Conservation (phyloP, 257 asterid genomes). For the Nicotiana noctiflora region DNA sequence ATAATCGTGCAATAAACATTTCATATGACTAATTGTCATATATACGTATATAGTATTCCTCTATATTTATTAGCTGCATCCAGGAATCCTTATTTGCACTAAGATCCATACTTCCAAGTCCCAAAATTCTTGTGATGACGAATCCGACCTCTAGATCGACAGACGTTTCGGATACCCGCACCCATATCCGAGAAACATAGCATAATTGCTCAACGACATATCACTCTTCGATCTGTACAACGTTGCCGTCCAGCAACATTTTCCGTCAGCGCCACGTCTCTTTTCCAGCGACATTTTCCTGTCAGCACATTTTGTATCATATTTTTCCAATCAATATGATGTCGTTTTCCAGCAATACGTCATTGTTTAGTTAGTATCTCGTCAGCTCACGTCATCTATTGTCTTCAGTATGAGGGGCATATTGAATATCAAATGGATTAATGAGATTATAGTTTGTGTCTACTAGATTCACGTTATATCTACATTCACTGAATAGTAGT, state of each 20-base stretch:
- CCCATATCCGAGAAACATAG: too few relatives aligned
- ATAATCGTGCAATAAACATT: too few relatives aligned
- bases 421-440: not conserved
- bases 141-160: too few relatives aligned
- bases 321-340: not conserved
- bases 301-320: not conserved
- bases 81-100: too few relatives aligned
- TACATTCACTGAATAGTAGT: not conserved
- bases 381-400: not conserved
- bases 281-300: not conserved
- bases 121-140: too few relatives aligned
- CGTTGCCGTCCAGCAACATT: not conserved
- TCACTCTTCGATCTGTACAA: not conserved
- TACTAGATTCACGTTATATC: not conserved
- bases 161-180: too few relatives aligned
- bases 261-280: not conserved
- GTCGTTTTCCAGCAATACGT: not conserved
- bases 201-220: not conserved
- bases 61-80: too few relatives aligned
- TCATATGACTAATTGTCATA: too few relatives aligned
- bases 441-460: not conserved
- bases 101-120: too few relatives aligned
- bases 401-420: not conserved
- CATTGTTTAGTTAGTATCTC: not conserved
- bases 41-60: too few relatives aligned